A percentile compares a stretch with the other conserved stretches of the same genome.
Conservation (phyloP, 805 yeast genomes). For the Gaillardinia entomophila region DNA sequence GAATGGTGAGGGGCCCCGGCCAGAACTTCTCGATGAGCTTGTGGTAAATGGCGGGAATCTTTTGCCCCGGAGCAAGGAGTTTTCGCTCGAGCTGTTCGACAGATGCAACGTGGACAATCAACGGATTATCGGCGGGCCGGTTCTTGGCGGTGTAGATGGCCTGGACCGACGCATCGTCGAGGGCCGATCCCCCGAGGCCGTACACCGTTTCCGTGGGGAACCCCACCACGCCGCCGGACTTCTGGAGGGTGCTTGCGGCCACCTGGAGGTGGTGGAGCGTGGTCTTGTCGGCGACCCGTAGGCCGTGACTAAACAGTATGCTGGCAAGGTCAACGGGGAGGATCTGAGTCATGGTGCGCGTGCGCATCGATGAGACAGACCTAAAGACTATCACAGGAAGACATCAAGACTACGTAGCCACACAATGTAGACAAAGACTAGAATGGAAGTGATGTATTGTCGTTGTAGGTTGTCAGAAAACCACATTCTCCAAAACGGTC, state of each 20-base stretch:
- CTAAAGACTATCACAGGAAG: too few relatives aligned
- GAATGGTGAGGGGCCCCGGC: conserved; percentile 95
- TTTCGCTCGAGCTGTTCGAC: conserved; percentile 60
- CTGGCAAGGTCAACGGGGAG: not conserved
- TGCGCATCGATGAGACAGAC: too few relatives aligned
- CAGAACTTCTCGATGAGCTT: conserved; percentile 66
- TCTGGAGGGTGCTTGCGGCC: conserved; percentile 5
- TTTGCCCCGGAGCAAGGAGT: conserved; percentile 42
- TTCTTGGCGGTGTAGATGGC: conserved; percentile 85
- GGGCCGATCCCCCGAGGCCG: conserved; percentile 88
- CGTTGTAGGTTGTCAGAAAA: too few relatives aligned
- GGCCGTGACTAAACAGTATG: not conserved
- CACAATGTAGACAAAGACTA: too few relatives aligned
- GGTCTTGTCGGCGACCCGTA: not conserved
- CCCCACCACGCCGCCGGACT: conserved; percentile 53
- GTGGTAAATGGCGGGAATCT: conserved; percentile 64
- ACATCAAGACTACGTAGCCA: too few relatives aligned
- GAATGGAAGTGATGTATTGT: too few relatives aligned
- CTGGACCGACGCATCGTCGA: conserved; percentile 64
- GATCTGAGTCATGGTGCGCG: not conserved
- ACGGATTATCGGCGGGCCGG: conserved; percentile 92
- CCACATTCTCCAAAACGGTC: conserved; percentile 43
- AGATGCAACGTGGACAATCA: conserved; percentile 85
- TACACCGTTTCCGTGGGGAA: conserved; percentile 98
- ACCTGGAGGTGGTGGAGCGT: not conserved